A percentile compares a stretch with the other conserved stretches of the same genome.
These are phyloP conservation scores for Globisporangium solare DNA, from an alignment of 352 stramenopile species.

Conservation along the genomic window DNA sequence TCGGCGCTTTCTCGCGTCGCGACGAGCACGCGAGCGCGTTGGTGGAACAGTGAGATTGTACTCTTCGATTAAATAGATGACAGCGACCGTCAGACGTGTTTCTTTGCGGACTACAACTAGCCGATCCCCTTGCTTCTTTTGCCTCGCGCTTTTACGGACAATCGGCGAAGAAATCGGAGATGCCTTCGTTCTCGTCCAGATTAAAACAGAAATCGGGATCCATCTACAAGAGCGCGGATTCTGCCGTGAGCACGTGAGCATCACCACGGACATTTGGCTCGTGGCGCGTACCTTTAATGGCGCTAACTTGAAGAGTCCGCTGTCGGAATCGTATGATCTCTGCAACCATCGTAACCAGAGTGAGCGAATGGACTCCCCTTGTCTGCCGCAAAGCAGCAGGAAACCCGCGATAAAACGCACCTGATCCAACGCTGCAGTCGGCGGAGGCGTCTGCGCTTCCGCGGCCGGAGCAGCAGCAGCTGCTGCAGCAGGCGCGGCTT, in stretches of 20 bases:
- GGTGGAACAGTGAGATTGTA: conserved; percentile 15
- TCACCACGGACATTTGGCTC: neutral
- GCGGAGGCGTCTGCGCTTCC: conserved; percentile 17
- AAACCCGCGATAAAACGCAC: conserved; percentile 18
- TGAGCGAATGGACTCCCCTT: neutral
- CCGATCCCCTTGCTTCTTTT: conserved; percentile 6
- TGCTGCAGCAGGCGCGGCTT: conserved; percentile 11
- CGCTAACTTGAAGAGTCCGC: conserved; percentile 78
- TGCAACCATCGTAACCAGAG: conserved; percentile 16
- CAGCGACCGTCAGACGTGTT: conserved; percentile 11
- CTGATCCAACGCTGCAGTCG: conserved; percentile 50
- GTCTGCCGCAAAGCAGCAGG: no score
- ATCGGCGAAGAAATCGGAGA: conserved; percentile 85
- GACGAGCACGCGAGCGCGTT: neutral
- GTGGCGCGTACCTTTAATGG: conserved; percentile 61
- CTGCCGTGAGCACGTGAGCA: neutral
- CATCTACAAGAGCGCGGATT: conserved; percentile 28
- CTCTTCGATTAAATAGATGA: conserved; percentile 25
- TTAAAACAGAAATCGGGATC: conserved; percentile 90
- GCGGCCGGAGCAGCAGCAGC: conserved; percentile 9
- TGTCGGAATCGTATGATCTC: conserved; percentile 82
- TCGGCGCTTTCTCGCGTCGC: conserved; percentile 4
- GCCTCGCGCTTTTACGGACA: conserved; percentile 41
- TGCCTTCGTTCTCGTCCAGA: conserved; percentile 80
- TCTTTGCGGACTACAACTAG: conserved; percentile 9